These are phyloP conservation scores for Cynanchum wilfordii DNA, from an alignment of 257 asterid genomes.

Conservation along the genomic window DNA sequence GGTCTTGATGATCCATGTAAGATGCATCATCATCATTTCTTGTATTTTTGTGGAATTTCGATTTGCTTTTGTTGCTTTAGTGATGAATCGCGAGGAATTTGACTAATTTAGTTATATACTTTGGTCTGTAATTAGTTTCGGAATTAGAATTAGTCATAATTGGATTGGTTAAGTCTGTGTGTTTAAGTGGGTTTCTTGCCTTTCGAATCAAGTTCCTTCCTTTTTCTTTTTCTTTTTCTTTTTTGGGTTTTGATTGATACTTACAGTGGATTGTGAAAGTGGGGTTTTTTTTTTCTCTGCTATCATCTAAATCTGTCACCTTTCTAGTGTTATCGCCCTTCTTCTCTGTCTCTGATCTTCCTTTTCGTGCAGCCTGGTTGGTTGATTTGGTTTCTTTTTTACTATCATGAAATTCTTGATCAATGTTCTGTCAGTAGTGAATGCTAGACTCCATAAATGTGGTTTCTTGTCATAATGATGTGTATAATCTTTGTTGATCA, in stretches of 20 bases:
- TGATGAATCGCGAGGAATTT: conserved; percentile 20
- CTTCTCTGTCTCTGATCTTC: background rate
- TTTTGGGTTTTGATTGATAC: conserved; percentile 29
- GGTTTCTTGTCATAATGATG: background rate
- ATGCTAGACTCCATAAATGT: background rate
- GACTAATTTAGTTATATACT: conserved; percentile 25
- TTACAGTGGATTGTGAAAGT: conserved; percentile 11
- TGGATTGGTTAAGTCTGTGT: conserved; percentile 19
- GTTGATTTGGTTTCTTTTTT: background rate
- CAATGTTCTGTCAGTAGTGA: background rate
- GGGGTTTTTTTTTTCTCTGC: background rate
- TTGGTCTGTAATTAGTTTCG: conserved; percentile 18
- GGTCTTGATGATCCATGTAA: conserved; percentile 19
- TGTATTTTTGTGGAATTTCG: conserved; percentile 19
- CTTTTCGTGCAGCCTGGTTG: background rate
- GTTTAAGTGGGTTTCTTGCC: conserved; percentile 14
- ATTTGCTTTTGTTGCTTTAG: conserved; percentile 26
- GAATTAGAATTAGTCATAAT: conserved; percentile 16
- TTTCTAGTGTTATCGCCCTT: background rate
- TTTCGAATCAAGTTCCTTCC: conserved; percentile 12
- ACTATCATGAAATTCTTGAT: background rate
- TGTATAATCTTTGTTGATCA: background rate
- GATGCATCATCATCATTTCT: conserved; percentile 21
- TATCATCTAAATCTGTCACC: background rate
- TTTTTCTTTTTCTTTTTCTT: no score